Conservation (phyloP, 2,329 filamentous ascomycete species). For the Xylaria sp. region DNA sequence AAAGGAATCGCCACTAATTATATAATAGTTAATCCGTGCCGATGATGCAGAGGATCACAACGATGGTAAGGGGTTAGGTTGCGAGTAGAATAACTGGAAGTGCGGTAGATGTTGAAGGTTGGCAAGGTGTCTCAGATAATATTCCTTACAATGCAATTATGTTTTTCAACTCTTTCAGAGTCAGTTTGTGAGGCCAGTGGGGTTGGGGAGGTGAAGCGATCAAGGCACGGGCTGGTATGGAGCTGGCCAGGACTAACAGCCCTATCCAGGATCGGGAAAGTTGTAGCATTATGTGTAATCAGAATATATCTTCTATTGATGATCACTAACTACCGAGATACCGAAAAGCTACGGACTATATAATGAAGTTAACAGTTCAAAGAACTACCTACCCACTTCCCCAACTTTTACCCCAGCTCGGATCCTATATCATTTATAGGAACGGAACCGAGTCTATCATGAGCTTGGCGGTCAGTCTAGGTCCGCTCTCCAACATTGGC, state of each 20-base stretch:
- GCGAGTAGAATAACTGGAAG: not conserved
- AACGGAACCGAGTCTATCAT: conserved; percentile 3
- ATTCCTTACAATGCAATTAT: conserved; percentile 33
- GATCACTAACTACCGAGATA: not conserved
- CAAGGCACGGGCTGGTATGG: not conserved
- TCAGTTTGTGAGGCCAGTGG: conserved; percentile 17
- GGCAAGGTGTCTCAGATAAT: too few species aligned
- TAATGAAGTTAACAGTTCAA: not conserved
- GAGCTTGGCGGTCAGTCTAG: conserved; percentile 15
- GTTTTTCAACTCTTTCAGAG: conserved; percentile 15
- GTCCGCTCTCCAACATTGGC: conserved; percentile 23
- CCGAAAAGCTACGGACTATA: not conserved
- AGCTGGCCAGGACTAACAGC: conserved; percentile 6
- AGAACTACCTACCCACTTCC: not conserved
- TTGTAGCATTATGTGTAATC: not conserved
- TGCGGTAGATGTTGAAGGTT: not conserved
- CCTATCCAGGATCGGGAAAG: conserved; percentile 8
- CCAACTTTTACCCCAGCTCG: not conserved
- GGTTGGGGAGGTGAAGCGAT: not conserved
- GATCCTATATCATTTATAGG: not conserved
- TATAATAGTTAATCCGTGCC: not conserved
- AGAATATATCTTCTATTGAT: not conserved
- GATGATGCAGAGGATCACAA: not conserved
- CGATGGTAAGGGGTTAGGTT: not conserved
- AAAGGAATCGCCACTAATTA: conserved; percentile 30